Percentiles rank a stretch among this genome's conserved stretches.
phyloP scores from a whole-genome alignment of 2,329 filamentous ascomycete species.

The Botrytis elliptica region DNA sequence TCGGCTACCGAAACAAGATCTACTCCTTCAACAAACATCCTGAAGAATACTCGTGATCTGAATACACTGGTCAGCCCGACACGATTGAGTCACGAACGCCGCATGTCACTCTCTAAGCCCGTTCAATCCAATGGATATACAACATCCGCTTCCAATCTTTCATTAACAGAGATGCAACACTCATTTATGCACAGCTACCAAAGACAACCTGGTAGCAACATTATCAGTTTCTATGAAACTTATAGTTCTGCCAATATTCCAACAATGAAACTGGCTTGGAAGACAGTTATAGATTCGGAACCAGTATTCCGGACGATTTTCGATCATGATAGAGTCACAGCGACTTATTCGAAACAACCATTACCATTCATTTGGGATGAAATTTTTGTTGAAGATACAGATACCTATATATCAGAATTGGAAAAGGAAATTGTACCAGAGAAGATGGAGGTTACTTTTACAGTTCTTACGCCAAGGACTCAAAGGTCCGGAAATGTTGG shows the following conservation, averaged over 20 bases:
- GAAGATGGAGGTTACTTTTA: conserved; percentile 12
- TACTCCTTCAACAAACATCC: background rate
- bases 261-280: conserved; percentile 35
- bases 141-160: background rate
- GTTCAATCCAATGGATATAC: background rate
- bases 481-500: background rate
- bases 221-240: conserved; percentile 31
- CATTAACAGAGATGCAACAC: conserved; percentile 33
- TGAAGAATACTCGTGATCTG: conserved; percentile 4
- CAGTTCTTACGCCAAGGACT: background rate
- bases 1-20: background rate
- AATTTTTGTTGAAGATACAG: background rate
- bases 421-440: background rate
- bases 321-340: conserved; percentile 9
- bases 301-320: conserved; percentile 33
- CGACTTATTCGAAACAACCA: conserved; percentile 4
- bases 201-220: conserved; percentile 29
- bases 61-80: conserved; percentile 9
- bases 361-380: conserved; percentile 10
- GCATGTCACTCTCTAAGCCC: conserved; percentile 7
- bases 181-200: conserved; percentile 32
- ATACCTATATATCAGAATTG: conserved; percentile 2
- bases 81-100: background rate
- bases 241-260: conserved; percentile 27
- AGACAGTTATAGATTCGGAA: conserved; percentile 32